A percentile compares a stretch with the other conserved stretches of the same genome.
phyloP scores from a whole-genome alignment of 1,284 basidiomycete genomes.

The Boletus sp. region DNA sequence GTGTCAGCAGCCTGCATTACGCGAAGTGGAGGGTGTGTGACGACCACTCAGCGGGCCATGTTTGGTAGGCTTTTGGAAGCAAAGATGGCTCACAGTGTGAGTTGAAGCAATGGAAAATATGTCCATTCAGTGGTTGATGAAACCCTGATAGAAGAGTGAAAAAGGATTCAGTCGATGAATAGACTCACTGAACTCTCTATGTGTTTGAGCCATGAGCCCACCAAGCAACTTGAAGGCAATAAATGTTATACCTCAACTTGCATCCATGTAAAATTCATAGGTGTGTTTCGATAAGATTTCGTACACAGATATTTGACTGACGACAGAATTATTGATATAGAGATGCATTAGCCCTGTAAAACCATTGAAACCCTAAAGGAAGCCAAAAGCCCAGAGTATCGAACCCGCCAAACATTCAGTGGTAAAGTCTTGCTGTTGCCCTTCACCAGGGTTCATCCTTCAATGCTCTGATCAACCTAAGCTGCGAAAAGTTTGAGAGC shows the following conservation, averaged over 20 bases:
- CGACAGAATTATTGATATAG: no score
- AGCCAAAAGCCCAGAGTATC: background rate
- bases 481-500: background rate
- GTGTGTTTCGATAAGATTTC: no score
- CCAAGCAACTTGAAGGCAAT: no score
- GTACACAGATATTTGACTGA: no score
- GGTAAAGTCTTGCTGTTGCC: background rate
- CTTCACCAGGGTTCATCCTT: background rate
- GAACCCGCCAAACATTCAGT: background rate
- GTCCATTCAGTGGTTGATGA: conserved; percentile 82
- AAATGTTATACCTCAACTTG: no score
- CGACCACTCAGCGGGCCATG: conserved; percentile 4
- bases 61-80: no score
- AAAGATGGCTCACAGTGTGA: conserved; percentile 64
- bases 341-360: no score
- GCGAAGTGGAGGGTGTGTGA: background rate
- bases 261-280: no score
- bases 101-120: conserved; percentile 87
- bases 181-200: no score
- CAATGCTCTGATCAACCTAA: background rate
- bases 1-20: no score
- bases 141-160: conserved; percentile 47
- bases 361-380: background rate
- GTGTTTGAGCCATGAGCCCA: no score
- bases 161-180: background rate